Base-by-base conservation (phyloP, 2,329 filamentous ascomycete species). In the Fusarium gaditjirri region DNA sequence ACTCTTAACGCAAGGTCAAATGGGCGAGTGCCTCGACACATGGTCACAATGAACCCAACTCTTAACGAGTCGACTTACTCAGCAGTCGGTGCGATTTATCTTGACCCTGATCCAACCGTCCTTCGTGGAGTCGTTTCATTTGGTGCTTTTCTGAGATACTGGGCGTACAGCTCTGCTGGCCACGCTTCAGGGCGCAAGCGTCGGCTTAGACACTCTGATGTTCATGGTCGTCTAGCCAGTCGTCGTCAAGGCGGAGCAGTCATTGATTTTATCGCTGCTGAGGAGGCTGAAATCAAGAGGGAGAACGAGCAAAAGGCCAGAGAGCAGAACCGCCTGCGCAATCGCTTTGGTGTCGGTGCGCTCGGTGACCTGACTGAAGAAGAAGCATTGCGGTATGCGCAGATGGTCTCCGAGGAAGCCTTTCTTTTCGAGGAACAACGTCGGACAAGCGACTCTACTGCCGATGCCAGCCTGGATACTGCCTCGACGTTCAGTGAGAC, bases 1-100 rank as follows among this genome's bases (percentile, higher is more conserved):
- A 98, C 94, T 1, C 86, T 99, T 59, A 95, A 97, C 78, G 94
- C 94, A 6, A 91, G 93, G 19, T 94, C 95, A 73, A 93, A 93
- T 4, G 92, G 93, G 12, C 91, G 94, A 33, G 92, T 95, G 55
- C 93, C 95, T 70, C 93, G 95, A 62, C 90, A 94, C 70, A 83
- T 90, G 74, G 80, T 86, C 44, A 80, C 86, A 29, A 81, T 85
- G 67, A 86, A 88, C 43, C 81, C 88, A 85, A 76, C 91, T 5
- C 84, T 92, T 5, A 86, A 90, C 12, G 90, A 92, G 11, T 91
- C 92, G 72, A 94, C 93, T 76, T 92, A 94, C 75, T 93, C 92
- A 70, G 92, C 94, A 33, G 94, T 94, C 6, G 92, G 94, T 4
- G 94, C 94, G 19, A 93, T 98, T 59, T 91, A 88, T 68, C 86